Evolutionary conservation across 345 rosid genomes (phyloP), one percentile per base, ranked within the genome.

Genomic region (Gossypioides kirkii): DNA sequence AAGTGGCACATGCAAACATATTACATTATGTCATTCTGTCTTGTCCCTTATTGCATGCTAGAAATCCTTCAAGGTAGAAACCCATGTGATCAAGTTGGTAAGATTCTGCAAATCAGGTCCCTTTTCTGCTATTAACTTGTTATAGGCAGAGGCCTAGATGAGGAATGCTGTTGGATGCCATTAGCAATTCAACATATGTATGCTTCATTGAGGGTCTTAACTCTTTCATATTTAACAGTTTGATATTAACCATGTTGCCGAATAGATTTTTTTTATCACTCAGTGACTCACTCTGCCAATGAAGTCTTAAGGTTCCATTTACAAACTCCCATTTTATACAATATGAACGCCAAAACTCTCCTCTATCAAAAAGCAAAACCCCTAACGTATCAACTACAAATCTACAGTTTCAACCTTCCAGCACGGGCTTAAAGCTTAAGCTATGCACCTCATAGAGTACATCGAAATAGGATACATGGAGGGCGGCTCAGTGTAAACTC

Each of bases 381-480:
- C 5, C 0, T 12, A 59, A 25, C 62, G 17, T 58, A 58, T 58
- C 36, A 23, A 59, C 62, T 14, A 28, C n/a, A 17, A 52, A 61
- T 61, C 12, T 38, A 62, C 47, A 50, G 4, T 49, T 32, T 2
- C 56, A 0, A 10, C 25, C 18, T 55, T 18, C 6, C 13, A 9
- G 10, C 45, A 10, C 7, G 38, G 38, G 38, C 11, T 26, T 13
- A 10, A 12, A 13, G 14, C 43, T 71, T 81, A 87, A 0, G 87
- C 86, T 9, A 90, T 87, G 22, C 86, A 85, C 43, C 95, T 78
- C 83, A 75, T 84, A 10, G 92, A 88, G 71, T 77, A 88, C 62
- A 74, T 4, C 6, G 85, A 69, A 69, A 81, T 38, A 0, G 79
- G 70, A 52, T 88, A 88, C 65, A 47, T 38, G 3, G 74, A 59